Conservation (phyloP, 208 protist species). For the Trypanosoma conorhini region DNA sequence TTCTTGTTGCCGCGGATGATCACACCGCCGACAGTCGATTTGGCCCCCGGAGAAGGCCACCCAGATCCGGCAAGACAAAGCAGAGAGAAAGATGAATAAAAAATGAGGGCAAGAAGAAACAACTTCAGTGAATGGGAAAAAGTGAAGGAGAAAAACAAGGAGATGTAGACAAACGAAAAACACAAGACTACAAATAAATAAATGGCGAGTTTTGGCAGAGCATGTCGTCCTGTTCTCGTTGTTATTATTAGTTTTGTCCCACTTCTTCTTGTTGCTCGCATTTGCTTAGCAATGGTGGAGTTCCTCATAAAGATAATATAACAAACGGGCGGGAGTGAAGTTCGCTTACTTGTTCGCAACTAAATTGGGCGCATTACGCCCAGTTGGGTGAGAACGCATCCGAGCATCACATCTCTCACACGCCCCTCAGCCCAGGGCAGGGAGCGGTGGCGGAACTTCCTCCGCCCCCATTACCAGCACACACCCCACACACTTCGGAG, state of each 20-base stretch:
- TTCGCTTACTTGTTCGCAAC: neutral
- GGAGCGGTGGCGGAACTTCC: neutral
- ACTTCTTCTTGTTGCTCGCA: too few relatives aligned
- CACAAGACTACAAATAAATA: too few relatives aligned
- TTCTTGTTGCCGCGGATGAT: too few relatives aligned
- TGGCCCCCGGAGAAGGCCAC: neutral
- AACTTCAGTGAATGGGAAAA: conserved; percentile 8
- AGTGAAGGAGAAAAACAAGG: conserved; percentile 16
- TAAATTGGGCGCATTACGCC: neutral
- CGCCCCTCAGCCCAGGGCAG: neutral
- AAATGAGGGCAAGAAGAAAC: neutral
- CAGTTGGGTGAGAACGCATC: neutral
- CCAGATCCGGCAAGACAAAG: neutral
- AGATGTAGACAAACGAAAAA: conserved; percentile 4
- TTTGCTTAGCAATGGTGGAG: neutral
- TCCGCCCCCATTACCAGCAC: neutral
- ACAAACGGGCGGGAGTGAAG: neutral
- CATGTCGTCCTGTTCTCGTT: too few relatives aligned
- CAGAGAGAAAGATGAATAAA: neutral
- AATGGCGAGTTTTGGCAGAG: too few relatives aligned
- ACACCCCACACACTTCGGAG: neutral
- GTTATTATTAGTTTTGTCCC: too few relatives aligned
- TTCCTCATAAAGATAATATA: neutral
- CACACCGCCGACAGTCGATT: too few relatives aligned
- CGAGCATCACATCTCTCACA: neutral